Percentiles rank a stretch among this genome's conserved stretches.
Conservation (phyloP, 2,329 filamentous ascomycete species). For the Botrytis deweyae region DNA sequence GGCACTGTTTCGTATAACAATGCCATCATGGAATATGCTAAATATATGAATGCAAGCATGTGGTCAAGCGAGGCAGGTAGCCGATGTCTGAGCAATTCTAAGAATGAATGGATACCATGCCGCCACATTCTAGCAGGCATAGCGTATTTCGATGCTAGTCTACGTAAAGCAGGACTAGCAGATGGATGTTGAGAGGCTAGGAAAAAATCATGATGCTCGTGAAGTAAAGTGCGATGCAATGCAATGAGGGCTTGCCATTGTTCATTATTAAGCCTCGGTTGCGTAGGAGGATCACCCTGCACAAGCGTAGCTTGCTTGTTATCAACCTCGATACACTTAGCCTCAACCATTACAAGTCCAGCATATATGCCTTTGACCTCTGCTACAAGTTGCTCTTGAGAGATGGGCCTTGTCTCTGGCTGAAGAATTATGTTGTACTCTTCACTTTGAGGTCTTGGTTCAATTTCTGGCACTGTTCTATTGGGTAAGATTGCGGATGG, state of each 20-base stretch:
- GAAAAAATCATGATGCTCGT: slow-evolving; percentile 86
- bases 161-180: slow-evolving; percentile 64
- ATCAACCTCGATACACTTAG: slow-evolving; percentile 84
- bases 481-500: slow-evolving; percentile 11
- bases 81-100: slow-evolving; percentile 72
- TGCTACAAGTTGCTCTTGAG: slow-evolving; percentile 36
- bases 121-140: slow-evolving; percentile 97
- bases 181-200: slow-evolving; percentile 83
- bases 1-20: slow-evolving; percentile 83
- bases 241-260: slow-evolving; percentile 85
- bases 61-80: slow-evolving; percentile 78
- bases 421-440: slow-evolving; percentile 51
- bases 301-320: slow-evolving; percentile 56
- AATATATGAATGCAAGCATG: slow-evolving; percentile 87
- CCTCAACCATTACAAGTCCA: slow-evolving; percentile 79
- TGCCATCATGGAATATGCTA: slow-evolving; percentile 88
- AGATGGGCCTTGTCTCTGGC: slow-evolving; percentile 47
- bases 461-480: background rate
- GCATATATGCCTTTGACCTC: slow-evolving; percentile 62
- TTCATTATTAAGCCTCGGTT: slow-evolving; percentile 55
- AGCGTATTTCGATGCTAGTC: slow-evolving; percentile 74
- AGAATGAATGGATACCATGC: slow-evolving; percentile 81
- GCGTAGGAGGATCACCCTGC: slow-evolving; percentile 46
- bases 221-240: slow-evolving; percentile 74
- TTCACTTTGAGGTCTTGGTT: slow-evolving; percentile 55